Evolutionary conservation across 331 rosid genomes (phyloP).

Genomic region (Acacia pycnantha): DNA sequence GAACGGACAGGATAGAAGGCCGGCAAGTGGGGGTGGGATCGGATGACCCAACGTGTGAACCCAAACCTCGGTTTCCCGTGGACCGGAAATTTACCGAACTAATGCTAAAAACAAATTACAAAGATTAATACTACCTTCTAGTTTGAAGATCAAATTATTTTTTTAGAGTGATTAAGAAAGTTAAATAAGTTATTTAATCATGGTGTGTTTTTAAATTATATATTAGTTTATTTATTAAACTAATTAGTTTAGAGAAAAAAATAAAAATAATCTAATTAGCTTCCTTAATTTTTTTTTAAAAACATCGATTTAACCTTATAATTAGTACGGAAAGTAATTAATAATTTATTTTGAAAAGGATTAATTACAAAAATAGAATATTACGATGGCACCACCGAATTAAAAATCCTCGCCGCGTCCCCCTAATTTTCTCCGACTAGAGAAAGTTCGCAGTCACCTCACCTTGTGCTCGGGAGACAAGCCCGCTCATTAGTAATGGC

Average conservation of each 20-base stretch:
- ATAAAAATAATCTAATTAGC: no score
- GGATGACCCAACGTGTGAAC: not conserved
- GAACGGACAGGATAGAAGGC: not conserved
- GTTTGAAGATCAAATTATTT: no score
- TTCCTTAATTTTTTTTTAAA: no score
- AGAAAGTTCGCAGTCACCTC: not conserved
- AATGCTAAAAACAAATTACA: not conserved
- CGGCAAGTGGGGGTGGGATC: not conserved
- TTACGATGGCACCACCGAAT: slow-evolving; percentile 50
- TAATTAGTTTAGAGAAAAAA: no score
- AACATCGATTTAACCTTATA: no score
- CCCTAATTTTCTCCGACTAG: slow-evolving; percentile 43
- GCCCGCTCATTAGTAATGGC: slow-evolving; percentile 42
- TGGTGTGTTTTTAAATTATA: no score
- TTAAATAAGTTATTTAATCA: no score
- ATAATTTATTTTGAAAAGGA: not conserved
- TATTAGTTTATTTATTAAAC: no score
- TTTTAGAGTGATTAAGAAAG: no score
- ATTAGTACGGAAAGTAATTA: not conserved
- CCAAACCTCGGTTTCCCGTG: not conserved
- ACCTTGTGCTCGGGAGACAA: not conserved
- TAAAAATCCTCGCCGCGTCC: slow-evolving; percentile 26
- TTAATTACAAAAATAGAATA: not conserved
- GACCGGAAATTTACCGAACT: slow-evolving; percentile 4
- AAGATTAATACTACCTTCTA: not conserved